Percentiles rank a stretch among this genome's conserved stretches.
These are phyloP conservation scores for Clavariopsis aquatica DNA, from an alignment of 495 filamentous ascomycete species.

Conservation along the genomic window DNA sequence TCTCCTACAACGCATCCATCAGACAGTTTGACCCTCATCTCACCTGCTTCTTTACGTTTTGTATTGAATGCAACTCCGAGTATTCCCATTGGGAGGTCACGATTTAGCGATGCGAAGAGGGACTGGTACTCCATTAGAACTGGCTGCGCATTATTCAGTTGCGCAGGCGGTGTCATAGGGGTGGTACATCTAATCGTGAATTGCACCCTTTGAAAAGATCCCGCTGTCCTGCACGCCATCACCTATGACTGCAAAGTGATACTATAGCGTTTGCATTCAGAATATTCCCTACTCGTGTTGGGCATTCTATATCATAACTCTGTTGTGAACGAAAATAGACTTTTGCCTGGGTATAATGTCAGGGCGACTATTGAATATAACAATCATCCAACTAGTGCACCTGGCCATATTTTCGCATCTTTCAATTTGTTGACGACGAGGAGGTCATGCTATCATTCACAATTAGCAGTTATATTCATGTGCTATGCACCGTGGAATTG, in stretches of 20 bases:
- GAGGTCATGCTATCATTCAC: no score
- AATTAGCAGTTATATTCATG: no score
- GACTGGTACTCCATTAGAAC: constrained; percentile 6
- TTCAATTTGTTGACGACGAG: no score
- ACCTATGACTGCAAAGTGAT: background rate
- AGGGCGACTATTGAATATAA: no score
- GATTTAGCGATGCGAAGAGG: constrained; percentile 15
- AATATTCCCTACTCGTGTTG: no score
- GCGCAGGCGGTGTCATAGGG: constrained; percentile 15
- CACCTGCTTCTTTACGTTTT: constrained; percentile 16
- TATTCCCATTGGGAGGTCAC: constrained; percentile 7
- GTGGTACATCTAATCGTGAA: constrained; percentile 3
- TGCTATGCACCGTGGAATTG: no score
- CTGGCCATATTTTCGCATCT: no score
- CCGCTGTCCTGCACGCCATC: background rate
- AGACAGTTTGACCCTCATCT: constrained; percentile 15
- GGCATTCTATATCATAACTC: no score
- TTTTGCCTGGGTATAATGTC: no score
- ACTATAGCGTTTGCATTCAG: no score
- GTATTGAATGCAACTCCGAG: constrained; percentile 9
- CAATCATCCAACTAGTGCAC: no score
- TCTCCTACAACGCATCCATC: constrained; percentile 16
- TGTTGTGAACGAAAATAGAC: no score
- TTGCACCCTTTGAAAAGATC: background rate
- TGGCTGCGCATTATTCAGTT: constrained; percentile 11